A percentile compares a stretch with the other conserved stretches of the same genome.
Conservation (phyloP, 768 basidiomycete species). For the Calocera cornea region DNA sequence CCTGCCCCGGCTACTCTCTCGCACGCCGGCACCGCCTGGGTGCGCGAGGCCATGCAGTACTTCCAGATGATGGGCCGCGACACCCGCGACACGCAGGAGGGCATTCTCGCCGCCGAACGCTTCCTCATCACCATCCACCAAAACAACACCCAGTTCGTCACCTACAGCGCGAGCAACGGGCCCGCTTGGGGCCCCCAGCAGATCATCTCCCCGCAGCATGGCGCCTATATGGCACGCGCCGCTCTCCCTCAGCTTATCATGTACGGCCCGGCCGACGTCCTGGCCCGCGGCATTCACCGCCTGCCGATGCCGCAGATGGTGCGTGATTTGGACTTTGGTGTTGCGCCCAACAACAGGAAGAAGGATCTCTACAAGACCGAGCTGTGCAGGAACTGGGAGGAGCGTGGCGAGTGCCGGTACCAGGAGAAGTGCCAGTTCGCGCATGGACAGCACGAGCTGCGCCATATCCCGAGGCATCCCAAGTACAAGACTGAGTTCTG, state of each 20-base stretch:
- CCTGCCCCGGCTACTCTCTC: neutral
- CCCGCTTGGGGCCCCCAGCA: neutral
- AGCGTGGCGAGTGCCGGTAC: conserved; percentile 76
- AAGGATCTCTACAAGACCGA: conserved; percentile 84
- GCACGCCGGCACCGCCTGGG: neutral
- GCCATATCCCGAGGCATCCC: conserved; percentile 72
- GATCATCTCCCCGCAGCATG: neutral
- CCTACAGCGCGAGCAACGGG: neutral
- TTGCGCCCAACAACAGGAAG: conserved; percentile 65
- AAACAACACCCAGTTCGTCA: neutral
- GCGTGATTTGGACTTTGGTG: neutral
- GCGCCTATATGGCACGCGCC: neutral
- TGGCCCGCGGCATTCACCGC: neutral
- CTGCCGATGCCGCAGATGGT: neutral
- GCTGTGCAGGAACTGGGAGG: conserved; percentile 82
- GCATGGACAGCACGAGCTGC: conserved; percentile 78
- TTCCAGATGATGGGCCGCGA: neutral
- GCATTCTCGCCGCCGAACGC: neutral
- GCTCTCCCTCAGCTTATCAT: neutral
- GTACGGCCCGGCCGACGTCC: neutral
- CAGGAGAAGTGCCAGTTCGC: conserved; percentile 86
- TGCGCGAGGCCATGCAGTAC: neutral
- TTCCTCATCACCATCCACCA: neutral
- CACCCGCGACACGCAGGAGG: neutral
- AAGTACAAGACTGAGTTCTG: conserved; percentile 97